Percentiles rank a stretch among this genome's conserved stretches.
These are phyloP conservation scores for Cunninghamia lanceolata DNA, from an alignment of 75 land plant species.

Conservation along the genomic window DNA sequence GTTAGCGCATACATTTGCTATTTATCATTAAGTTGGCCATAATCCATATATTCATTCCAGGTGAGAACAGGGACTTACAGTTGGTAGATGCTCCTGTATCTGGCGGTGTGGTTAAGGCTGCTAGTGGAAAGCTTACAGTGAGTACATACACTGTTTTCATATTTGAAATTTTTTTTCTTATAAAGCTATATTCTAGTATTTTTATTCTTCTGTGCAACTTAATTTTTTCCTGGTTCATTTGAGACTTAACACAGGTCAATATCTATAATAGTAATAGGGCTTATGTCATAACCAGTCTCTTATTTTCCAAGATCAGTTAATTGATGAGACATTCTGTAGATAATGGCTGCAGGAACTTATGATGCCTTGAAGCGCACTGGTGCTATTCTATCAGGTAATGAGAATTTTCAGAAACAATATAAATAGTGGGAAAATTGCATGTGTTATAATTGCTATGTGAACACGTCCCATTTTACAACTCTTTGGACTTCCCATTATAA, in stretches of 20 bases:
- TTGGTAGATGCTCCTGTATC: slow-evolving; percentile 99
- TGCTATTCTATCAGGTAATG: slow-evolving; percentile 75
- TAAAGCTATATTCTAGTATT: background rate
- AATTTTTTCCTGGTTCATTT: background rate
- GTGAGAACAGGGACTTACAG: slow-evolving; percentile 57
- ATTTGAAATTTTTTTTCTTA: background rate
- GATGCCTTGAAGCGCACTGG: slow-evolving; percentile 69
- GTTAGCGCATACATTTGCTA: background rate
- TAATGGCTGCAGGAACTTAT: slow-evolving; percentile 90
- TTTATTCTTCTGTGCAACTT: slow-evolving; percentile 2
- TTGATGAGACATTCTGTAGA: slow-evolving; percentile 32
- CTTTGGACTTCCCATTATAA: background rate
- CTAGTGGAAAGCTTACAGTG: slow-evolving; percentile 87
- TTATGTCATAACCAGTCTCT: background rate
- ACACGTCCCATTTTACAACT: background rate
- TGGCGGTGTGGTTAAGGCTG: slow-evolving; percentile 88
- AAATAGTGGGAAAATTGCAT: background rate
- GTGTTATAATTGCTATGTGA: background rate
- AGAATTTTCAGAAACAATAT: background rate
- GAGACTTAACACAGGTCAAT: background rate
- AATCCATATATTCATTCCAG: slow-evolving; percentile 21
- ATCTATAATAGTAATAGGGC: background rate
- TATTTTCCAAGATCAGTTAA: background rate
- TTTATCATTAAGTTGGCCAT: background rate
- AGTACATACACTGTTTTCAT: slow-evolving; percentile 12